These are phyloP conservation scores for Penicillium italicum DNA, from an alignment of 2,329 filamentous ascomycete species.

Conservation along the genomic window DNA sequence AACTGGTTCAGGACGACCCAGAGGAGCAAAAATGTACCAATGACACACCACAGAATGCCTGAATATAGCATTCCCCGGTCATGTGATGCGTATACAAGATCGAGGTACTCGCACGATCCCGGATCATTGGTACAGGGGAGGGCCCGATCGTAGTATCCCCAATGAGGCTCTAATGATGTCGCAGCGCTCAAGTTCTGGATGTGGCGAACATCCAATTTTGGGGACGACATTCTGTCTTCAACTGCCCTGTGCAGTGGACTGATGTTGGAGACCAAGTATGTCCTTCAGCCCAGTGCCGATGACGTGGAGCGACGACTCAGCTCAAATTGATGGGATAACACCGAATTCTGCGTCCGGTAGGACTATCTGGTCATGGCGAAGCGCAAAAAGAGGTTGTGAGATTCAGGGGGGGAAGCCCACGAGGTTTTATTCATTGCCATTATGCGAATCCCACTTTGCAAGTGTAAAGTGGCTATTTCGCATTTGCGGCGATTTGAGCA, in stretches of 20 bases:
- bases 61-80: constrained; percentile 55
- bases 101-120: constrained; percentile 58
- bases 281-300: neutral
- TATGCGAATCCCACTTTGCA: neutral
- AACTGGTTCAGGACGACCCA: constrained; percentile 35
- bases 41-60: constrained; percentile 55
- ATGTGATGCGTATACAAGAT: constrained; percentile 54
- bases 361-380: neutral
- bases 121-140: constrained; percentile 57
- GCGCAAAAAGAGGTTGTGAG: neutral
- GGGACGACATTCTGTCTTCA: constrained; percentile 9
- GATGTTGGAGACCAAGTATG: neutral
- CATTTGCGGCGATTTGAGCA: constrained; percentile 20
- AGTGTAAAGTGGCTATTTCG: neutral
- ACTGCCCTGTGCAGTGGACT: neutral
- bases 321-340: neutral
- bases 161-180: constrained; percentile 48
- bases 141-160: constrained; percentile 55
- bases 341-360: neutral
- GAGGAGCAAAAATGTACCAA: constrained; percentile 48
- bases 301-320: neutral
- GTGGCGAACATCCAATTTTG: constrained; percentile 30
- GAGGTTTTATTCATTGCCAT: neutral
- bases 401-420: neutral
- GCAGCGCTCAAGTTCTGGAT: constrained; percentile 48